Percentiles rank a stretch among this genome's conserved stretches.
phyloP scores from a whole-genome alignment of 1,284 basidiomycete genomes.

The Leccinum holopus region DNA sequence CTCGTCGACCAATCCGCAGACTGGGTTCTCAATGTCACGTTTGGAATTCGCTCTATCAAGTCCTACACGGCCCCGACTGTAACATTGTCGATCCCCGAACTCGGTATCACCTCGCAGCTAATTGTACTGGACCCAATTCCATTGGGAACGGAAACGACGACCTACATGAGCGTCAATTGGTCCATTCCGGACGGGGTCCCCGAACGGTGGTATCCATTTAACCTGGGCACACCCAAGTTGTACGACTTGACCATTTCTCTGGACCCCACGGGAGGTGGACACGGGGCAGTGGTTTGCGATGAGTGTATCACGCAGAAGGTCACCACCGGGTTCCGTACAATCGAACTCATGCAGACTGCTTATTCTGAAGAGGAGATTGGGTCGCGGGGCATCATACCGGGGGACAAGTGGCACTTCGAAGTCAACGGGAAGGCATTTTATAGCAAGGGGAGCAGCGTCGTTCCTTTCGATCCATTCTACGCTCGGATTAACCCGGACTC shows the following conservation, averaged over 20 bases:
- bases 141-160: constrained; percentile 27
- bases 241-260: constrained; percentile 48
- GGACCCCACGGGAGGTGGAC: constrained; percentile 9
- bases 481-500: constrained; percentile 49
- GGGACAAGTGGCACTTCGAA: constrained; percentile 42
- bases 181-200: constrained; percentile 46
- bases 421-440: constrained; percentile 52
- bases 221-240: constrained; percentile 53
- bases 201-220: constrained; percentile 54
- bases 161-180: constrained; percentile 45
- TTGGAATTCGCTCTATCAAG: no score
- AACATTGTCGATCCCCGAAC: no score
- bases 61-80: no score
- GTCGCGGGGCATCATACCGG: constrained; percentile 51
- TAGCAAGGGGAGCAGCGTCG: constrained; percentile 49
- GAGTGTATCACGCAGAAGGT: constrained; percentile 36
- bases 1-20: no score
- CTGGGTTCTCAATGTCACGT: no score
- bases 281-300: not conserved
- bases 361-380: constrained; percentile 47
- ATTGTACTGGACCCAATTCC: no score
- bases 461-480: constrained; percentile 41
- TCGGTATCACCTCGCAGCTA: no score
- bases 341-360: constrained; percentile 49
- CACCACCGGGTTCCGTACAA: constrained; percentile 58